Evolutionary conservation across 148 eudicot species (phyloP).

Genomic region (Nyssa sinensis): DNA sequence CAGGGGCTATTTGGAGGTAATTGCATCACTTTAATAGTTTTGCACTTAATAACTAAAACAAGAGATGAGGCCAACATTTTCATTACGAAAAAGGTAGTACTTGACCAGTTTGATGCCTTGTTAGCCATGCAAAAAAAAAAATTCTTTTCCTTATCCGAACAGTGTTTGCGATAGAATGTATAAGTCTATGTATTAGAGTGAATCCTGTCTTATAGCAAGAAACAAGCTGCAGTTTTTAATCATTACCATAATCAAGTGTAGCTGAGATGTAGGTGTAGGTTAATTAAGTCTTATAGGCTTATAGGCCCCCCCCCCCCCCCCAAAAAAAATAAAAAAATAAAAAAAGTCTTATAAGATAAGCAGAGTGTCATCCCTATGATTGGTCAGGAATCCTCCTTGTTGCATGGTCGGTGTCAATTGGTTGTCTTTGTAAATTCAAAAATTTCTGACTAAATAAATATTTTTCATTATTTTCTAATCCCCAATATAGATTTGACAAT

Average conservation of each 20-base stretch:
- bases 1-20: background rate
- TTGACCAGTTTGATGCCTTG: background rate
- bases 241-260: background rate
- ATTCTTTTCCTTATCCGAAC: background rate
- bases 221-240: background rate
- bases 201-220: background rate
- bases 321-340: too few species aligned
- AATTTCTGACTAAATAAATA: background rate
- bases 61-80: background rate
- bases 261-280: background rate
- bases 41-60: background rate
- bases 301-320: too few species aligned
- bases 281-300: too few species aligned
- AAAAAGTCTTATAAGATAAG: background rate
- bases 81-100: background rate
- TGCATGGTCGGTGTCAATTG: background rate
- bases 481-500: background rate
- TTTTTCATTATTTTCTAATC: background rate
- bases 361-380: background rate
- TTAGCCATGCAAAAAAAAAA: background rate
- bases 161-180: background rate
- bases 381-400: background rate
- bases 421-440: background rate
- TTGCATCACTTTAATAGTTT: background rate
- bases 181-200: conserved; percentile 1